A percentile compares a stretch with the other conserved stretches of the same genome.
Evolutionary conservation across 2,329 filamentous ascomycete genomes (phyloP).

Genomic region (Lecanoromycetidae sp.): DNA sequence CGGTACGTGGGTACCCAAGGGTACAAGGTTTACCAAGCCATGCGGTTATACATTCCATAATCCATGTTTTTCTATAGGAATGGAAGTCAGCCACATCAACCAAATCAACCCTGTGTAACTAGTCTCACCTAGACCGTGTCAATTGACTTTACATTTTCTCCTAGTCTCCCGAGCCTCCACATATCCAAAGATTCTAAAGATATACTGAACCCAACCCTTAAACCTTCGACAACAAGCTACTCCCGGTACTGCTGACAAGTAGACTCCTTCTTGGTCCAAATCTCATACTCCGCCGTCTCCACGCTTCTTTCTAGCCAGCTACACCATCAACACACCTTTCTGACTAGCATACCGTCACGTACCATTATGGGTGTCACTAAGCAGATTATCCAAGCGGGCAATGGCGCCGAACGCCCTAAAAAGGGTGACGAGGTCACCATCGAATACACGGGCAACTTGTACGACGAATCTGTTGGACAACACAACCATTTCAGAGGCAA

Average conservation of each 20-base stretch:
- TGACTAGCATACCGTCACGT: too few relatives aligned
- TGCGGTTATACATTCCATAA: too few relatives aligned
- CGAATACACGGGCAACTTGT: constrained; percentile 82
- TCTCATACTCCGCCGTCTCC: not conserved
- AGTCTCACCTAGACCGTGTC: too few relatives aligned
- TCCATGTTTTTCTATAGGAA: too few relatives aligned
- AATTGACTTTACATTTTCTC: too few relatives aligned
- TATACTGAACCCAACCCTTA: too few relatives aligned
- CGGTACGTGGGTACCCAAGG: too few relatives aligned
- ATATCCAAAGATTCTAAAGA: too few relatives aligned
- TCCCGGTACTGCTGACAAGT: not conserved
- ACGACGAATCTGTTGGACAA: constrained; percentile 45
- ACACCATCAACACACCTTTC: not conserved
- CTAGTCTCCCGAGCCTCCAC: too few relatives aligned
- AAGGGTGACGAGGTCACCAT: constrained; percentile 66
- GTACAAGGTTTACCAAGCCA: too few relatives aligned
- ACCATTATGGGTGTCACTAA: constrained; percentile 60
- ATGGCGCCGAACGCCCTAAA: constrained; percentile 46
- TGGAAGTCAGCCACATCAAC: too few relatives aligned
- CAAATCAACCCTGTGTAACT: too few relatives aligned
- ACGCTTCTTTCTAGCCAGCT: constrained; percentile 1
- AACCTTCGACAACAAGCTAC: not conserved
- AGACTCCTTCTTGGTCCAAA: not conserved
- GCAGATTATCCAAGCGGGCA: constrained; percentile 49
- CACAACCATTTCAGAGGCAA: constrained; percentile 53